Evolutionary conservation across 1,284 basidiomycete genomes (phyloP).

Genomic region (Xerocomus cyaneibrunnescens): DNA sequence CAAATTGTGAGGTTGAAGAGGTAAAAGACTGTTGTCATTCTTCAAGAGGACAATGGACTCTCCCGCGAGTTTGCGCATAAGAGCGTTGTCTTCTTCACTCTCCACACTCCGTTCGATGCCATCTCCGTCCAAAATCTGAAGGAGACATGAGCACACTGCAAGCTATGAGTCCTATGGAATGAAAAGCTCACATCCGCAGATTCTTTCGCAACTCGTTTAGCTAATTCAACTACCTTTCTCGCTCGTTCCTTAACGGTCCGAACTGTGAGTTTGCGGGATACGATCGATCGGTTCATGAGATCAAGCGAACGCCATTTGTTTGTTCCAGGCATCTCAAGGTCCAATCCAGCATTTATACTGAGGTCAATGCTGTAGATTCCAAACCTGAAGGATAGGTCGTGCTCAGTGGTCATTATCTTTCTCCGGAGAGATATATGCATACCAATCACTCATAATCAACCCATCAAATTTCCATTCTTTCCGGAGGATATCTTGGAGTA

Average conservation of each 20-base stretch:
- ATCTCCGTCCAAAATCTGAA: slow-evolving; percentile 64
- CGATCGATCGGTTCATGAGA: slow-evolving; percentile 61
- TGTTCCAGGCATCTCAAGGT: slow-evolving; percentile 77
- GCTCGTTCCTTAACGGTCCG: slow-evolving; percentile 72
- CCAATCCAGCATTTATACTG: slow-evolving; percentile 71
- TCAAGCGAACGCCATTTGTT: slow-evolving; percentile 70
- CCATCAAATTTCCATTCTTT: slow-evolving; percentile 78
- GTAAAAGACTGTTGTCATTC: slow-evolving; percentile 62
- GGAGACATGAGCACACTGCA: neutral
- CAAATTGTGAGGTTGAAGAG: slow-evolving; percentile 50
- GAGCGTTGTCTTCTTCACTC: slow-evolving; percentile 54
- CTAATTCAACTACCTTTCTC: slow-evolving; percentile 60
- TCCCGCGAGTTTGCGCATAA: slow-evolving; percentile 63
- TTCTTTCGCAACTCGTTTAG: slow-evolving; percentile 59
- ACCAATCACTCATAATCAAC: slow-evolving; percentile 79
- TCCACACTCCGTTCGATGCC: slow-evolving; percentile 61
- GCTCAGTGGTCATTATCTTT: neutral
- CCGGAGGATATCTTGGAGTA: slow-evolving; percentile 67
- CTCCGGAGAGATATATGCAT: slow-evolving; percentile 7
- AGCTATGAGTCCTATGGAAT: neutral
- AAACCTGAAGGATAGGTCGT: slow-evolving; percentile 43
- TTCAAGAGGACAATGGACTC: slow-evolving; percentile 74
- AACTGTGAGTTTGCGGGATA: slow-evolving; percentile 60
- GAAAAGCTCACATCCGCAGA: slow-evolving; percentile 53
- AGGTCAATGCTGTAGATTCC: slow-evolving; percentile 68